phyloP scores from a whole-genome alignment of 331 rosid species.

The Malus hybrid region DNA sequence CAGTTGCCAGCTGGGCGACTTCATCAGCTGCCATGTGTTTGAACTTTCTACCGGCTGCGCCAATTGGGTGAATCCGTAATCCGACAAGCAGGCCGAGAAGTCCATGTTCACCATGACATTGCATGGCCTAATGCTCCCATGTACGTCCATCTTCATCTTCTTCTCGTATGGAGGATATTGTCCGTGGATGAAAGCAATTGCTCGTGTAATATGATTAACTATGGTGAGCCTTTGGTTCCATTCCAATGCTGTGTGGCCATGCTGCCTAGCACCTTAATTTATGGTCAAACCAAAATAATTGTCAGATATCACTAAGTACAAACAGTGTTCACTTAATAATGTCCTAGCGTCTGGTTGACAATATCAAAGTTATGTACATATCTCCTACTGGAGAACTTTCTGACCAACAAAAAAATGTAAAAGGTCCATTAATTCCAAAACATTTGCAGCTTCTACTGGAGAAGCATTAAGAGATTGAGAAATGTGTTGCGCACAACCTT shows the following conservation, averaged over 20 bases:
- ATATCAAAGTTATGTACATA: too few relatives aligned
- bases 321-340: too few relatives aligned
- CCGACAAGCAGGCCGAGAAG: constrained; percentile 21
- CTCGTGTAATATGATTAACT: constrained; percentile 3
- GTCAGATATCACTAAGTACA: too few relatives aligned
- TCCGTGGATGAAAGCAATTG: constrained; percentile 12
- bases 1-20: neutral
- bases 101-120: constrained; percentile 14
- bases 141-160: constrained; percentile 15
- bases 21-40: neutral
- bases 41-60: constrained; percentile 2
- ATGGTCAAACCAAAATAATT: too few relatives aligned
- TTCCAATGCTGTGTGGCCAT: constrained; percentile 19
- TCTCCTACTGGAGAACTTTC: too few relatives aligned
- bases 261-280: constrained; percentile 11
- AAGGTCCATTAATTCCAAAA: too few relatives aligned
- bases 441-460: too few relatives aligned
- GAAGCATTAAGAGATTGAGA: too few relatives aligned
- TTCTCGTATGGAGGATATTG: constrained; percentile 8
- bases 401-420: too few relatives aligned
- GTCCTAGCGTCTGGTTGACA: too few relatives aligned
- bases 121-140: constrained; percentile 17
- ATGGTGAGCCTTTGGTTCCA: constrained; percentile 26
- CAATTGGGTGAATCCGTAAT: constrained; percentile 18
- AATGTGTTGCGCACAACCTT: too few relatives aligned